Evolutionary conservation across 2,329 filamentous ascomycete species (phyloP), one percentile per base, ranked within the genome.

Genomic region (Microascus cirrosus): DNA sequence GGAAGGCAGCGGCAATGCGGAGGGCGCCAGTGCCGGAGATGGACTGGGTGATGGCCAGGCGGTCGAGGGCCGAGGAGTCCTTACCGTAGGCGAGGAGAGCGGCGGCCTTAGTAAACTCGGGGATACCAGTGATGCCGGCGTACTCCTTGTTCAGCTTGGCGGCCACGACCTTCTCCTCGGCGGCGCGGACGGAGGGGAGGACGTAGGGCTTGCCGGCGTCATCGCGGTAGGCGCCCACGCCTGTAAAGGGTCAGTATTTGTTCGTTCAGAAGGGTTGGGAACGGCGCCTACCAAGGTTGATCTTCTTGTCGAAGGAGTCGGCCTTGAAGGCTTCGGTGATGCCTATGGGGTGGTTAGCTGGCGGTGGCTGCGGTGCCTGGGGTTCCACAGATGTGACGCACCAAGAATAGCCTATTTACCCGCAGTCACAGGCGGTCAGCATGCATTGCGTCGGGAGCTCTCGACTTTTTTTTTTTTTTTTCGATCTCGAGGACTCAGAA

Each of bases 241-340:
- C 87, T 90, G 65, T 35, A 60, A 51, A 51, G 20, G 20, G 6
- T 53, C 22, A 53, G 50, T 28, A 53, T 45, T 53, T n/a, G 55
- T 34, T 25, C 54, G 28, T 32, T 28, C 59, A 56, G 55, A 59
- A 59, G 60, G 54, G 58, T 54, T 51, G 58, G 61, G 58, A 51
- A 50, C 58, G 52, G 34, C 59, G 67, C 81, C 69, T 77, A 88
- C 89, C 94, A 61, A 99, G 80, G 80, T 97, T 97, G 81, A 99
- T 97, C 85, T 97, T 99, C 79, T 96, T 85, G 62, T 84, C 78
- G 75, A 95, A 93, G 68, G 80, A 82, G 73, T 99, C 94, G 74
- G 92, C 92, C 83, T 97, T 99, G 88, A 94, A 99, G 61, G 94
- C 94, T 79, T 99, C 94, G 62, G 94, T 97, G 77, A 99, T 91